Evolutionary conservation across 345 rosid species (phyloP), one percentile per base, ranked within the genome.

Genomic region (Leavenworthia alabamica): DNA sequence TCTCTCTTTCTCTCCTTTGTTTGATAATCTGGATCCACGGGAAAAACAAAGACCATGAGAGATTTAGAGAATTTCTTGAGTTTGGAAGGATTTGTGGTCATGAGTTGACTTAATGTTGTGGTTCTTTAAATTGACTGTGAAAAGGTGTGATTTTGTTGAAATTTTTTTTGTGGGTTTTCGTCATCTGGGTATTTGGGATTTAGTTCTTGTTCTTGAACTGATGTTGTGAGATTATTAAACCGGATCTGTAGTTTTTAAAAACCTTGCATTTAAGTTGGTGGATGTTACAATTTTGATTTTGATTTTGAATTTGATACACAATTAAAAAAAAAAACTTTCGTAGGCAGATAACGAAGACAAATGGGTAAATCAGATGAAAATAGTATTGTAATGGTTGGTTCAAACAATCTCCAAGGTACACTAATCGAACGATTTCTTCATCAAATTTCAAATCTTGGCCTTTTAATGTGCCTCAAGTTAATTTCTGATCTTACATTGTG

Each of bases 1-100:
- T 77, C 81, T 80, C 79, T 81, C 78, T 72, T 65, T 76, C 71
- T 70, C 69, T 70, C 69, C 64, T 29, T 70, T 41, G 54, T 23
- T 64, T 70, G 35, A 70, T 56, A 40, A 64, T 41, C 59, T 20
- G 46, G 43, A 27, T 58, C 60, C 39, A 35, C 14, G 6, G 29
- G 49, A 42, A 55, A 46, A 4, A 50, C 36, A 49, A 42, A 45
- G 8, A 8, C 48, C 8, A 29, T 17, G 26, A 55, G 48, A 41
- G 48, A 26, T 45, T 54, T 59, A 5, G 65, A 50, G 68, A 62
- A 49, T 41, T 24, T 16, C 60, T n/a, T 63, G 33, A 43, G 6
- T 35, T 35, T 47, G 6, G 15, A 26, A 35, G 56, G 41, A 55
- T 60, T 32, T 54, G 40, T 23, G 66, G 33, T 59, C 53, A 41